These are phyloP conservation scores for Pestalotiopsis sp. DNA, from an alignment of 2,329 filamentous ascomycete species.

Conservation along the genomic window DNA sequence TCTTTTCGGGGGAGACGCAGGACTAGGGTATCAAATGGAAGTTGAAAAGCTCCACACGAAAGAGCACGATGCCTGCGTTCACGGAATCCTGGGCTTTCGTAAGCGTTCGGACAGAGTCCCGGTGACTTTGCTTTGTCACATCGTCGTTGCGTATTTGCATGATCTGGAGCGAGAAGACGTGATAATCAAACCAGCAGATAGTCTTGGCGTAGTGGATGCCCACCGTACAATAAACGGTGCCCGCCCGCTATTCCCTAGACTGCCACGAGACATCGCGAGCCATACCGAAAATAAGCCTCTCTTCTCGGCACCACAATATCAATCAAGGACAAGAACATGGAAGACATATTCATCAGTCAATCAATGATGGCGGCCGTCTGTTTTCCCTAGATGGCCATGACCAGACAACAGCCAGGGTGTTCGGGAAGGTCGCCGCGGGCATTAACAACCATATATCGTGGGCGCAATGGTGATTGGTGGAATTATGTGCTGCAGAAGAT, in stretches of 20 bases:
- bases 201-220: not conserved
- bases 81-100: not conserved
- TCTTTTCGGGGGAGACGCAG: not conserved
- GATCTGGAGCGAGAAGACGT: not conserved
- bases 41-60: not conserved
- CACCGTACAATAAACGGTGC: not conserved
- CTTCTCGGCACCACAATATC: no score
- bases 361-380: no score
- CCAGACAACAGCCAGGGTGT: conserved; percentile 2
- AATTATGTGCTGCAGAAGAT: conserved; percentile 9
- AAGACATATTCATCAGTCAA: not conserved
- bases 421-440: conserved; percentile 7
- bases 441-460: not conserved
- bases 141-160: not conserved
- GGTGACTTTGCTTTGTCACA: not conserved
- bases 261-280: not conserved
- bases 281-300: not conserved
- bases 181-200: not conserved
- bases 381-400: not conserved
- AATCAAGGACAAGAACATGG: not conserved
- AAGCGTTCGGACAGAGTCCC: not conserved
- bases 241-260: not conserved
- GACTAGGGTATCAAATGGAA: not conserved
- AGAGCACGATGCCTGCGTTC: not conserved
- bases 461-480: conserved; percentile 3